These are phyloP conservation scores for Coleophoma eucalyptorum DNA, from an alignment of 2,329 filamentous ascomycete species.

Conservation along the genomic window DNA sequence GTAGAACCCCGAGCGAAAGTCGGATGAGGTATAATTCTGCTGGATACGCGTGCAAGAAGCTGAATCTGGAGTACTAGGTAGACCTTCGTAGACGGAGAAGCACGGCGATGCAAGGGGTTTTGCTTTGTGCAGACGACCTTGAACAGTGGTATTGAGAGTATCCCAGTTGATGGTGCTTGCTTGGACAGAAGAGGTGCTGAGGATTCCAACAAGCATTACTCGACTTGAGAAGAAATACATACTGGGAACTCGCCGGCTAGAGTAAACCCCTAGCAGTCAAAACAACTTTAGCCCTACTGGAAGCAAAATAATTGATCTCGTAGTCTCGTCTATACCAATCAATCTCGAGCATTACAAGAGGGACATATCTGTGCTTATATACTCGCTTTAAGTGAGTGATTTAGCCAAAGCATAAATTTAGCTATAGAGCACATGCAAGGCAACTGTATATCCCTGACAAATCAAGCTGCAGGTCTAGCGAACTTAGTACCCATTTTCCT, in stretches of 20 bases:
- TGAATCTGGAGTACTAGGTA: constrained; percentile 9
- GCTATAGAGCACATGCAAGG: too few species aligned
- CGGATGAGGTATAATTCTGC: constrained; percentile 22
- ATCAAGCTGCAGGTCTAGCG: too few species aligned
- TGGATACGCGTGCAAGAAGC: constrained; percentile 19
- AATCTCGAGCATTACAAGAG: too few species aligned
- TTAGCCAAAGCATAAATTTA: too few species aligned
- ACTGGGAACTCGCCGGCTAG: not conserved
- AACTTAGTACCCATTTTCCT: too few species aligned
- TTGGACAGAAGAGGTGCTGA: not conserved
- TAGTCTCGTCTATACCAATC: too few species aligned
- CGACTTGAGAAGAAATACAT: not conserved
- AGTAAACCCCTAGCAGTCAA: too few species aligned
- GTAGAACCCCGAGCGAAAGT: constrained; percentile 15
- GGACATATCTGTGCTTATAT: too few species aligned
- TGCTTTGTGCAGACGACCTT: constrained; percentile 14
- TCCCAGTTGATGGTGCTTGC: not conserved
- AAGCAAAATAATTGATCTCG: too few species aligned
- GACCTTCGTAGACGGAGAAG: constrained; percentile 24
- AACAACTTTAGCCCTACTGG: too few species aligned
- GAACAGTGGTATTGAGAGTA: constrained; percentile 15
- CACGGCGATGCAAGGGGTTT: constrained; percentile 24
- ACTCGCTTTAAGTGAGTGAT: too few species aligned
- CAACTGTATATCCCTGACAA: too few species aligned
- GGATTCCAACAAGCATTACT: not conserved